Percentiles rank a stretch among this genome's conserved stretches.
Conservation (phyloP, 78 protist species). For the Tieghemostelium lacteum region DNA sequence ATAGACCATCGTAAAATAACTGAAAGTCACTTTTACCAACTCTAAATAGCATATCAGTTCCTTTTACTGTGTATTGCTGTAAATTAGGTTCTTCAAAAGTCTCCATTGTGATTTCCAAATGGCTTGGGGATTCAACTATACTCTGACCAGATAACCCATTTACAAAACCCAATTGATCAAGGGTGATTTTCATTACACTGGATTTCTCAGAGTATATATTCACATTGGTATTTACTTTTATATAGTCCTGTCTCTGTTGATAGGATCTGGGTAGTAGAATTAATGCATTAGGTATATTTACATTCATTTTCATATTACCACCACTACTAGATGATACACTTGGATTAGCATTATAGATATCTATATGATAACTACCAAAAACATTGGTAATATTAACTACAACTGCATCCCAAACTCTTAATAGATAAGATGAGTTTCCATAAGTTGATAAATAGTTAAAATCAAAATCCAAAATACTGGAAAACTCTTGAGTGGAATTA, state of each 20-base stretch:
- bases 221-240: not conserved
- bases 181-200: not conserved
- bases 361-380: slow-evolving; percentile 33
- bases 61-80: not conserved
- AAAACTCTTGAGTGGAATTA: not conserved
- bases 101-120: slow-evolving; percentile 13
- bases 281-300: slow-evolving; percentile 2
- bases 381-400: slow-evolving; percentile 18
- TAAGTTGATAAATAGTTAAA: slow-evolving; percentile 2
- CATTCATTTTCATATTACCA: slow-evolving; percentile 46
- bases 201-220: not conserved
- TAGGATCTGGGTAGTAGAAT: not conserved
- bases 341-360: slow-evolving; percentile 13
- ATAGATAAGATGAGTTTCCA: slow-evolving; percentile 36
- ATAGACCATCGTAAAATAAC: slow-evolving; percentile 14
- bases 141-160: not conserved
- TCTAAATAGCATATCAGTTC: not conserved
- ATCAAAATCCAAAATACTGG: slow-evolving; percentile 34
- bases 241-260: not conserved
- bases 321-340: not conserved
- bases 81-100: not conserved
- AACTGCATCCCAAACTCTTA: slow-evolving; percentile 64
- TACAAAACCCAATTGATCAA: not conserved
- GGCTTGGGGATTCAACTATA: not conserved
- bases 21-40: not conserved